Percentiles rank a stretch among this genome's conserved stretches.
Conservation (phyloP, 1,139 yeast species). For the Hemisphaericaspora subhashii region DNA sequence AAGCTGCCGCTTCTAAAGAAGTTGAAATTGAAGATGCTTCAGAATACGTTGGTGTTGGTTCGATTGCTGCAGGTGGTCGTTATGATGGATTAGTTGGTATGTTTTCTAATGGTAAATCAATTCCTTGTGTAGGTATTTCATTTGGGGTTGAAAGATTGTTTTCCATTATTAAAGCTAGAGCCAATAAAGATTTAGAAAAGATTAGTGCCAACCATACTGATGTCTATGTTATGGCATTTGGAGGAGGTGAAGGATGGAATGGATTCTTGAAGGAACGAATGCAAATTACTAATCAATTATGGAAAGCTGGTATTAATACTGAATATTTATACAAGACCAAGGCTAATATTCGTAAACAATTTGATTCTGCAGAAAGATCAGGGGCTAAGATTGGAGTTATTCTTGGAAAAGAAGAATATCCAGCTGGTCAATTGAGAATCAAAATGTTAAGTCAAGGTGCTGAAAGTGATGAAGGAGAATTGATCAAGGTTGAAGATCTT, state of each 20-base stretch:
- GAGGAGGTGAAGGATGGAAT: conserved; percentile 95
- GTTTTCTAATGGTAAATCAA: conserved; percentile 91
- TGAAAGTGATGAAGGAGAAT: conserved; percentile 84
- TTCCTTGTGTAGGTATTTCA: conserved; percentile 96
- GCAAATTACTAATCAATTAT: conserved; percentile 74
- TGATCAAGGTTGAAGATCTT: conserved; percentile 61
- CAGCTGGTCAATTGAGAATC: conserved; percentile 77
- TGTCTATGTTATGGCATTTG: conserved; percentile 95
- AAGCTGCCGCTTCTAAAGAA: no score
- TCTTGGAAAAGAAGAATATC: conserved; percentile 90
- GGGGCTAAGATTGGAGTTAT: conserved; percentile 92
- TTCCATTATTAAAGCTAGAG: conserved; percentile 80
- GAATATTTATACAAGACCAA: conserved; percentile 90
- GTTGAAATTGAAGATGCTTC: conserved; percentile 84
- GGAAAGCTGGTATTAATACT: conserved; percentile 87
- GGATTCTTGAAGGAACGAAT: conserved; percentile 92
- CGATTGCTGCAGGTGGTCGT: conserved; percentile 98
- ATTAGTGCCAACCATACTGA: conserved; percentile 86
- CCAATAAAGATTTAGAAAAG: conserved; percentile 51
- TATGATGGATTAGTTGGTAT: conserved; percentile 94
- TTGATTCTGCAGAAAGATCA: conserved; percentile 93
- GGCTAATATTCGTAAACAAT: conserved; percentile 93
- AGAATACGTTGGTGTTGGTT: conserved; percentile 96
- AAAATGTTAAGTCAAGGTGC: conserved; percentile 88
- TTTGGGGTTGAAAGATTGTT: conserved; percentile 96